Evolutionary conservation across 768 basidiomycete species (phyloP).

Genomic region (Galerina marginata): DNA sequence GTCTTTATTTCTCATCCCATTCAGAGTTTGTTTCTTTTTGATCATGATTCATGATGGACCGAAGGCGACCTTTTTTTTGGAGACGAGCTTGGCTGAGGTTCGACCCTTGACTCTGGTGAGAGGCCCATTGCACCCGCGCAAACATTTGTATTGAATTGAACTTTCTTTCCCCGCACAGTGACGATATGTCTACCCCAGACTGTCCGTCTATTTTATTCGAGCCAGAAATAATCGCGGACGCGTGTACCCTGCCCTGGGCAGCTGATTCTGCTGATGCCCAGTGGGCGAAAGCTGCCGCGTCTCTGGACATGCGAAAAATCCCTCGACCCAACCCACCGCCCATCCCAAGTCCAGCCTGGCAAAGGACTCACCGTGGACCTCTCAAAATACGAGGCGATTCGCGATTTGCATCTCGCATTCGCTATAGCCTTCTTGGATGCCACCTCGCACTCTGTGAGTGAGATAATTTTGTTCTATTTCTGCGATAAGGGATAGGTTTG

Average conservation of each 20-base stretch:
- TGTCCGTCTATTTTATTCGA: conserved; percentile 5
- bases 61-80: no score
- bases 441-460: conserved; percentile 6
- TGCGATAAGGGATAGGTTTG: conserved; percentile 4
- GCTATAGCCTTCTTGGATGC: neutral
- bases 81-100: no score
- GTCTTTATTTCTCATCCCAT: neutral
- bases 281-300: neutral
- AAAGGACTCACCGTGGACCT: neutral
- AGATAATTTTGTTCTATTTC: conserved; percentile 3
- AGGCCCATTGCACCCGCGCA: no score
- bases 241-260: neutral
- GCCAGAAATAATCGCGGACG: neutral
- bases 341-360: neutral
- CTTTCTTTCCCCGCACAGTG: conserved; percentile 11
- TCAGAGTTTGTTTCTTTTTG: no score
- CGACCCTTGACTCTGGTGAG: no score
- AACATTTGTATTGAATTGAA: conserved; percentile 4
- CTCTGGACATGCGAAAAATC: neutral
- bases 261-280: neutral
- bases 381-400: neutral
- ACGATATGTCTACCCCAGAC: conserved; percentile 14
- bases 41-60: no score
- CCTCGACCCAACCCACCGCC: neutral
- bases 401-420: no score